Evolutionary conservation across 2,329 filamentous ascomycete species (phyloP).

Genomic region (Arthrobotrys pseudoclavata): DNA sequence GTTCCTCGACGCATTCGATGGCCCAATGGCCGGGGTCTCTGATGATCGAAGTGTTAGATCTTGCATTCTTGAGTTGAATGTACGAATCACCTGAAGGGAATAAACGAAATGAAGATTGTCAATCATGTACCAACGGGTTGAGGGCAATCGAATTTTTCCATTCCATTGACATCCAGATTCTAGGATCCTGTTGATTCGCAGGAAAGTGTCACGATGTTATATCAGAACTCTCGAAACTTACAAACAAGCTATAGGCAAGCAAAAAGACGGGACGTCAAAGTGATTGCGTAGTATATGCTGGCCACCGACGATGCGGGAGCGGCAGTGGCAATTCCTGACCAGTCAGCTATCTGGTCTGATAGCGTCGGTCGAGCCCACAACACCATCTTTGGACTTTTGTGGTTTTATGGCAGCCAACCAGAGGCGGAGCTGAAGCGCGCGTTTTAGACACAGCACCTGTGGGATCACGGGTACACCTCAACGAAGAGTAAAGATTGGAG

Average conservation of each 20-base stretch:
- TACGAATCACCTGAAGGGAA: constrained; percentile 41
- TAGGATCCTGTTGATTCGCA: constrained; percentile 44
- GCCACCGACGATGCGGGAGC: constrained; percentile 42
- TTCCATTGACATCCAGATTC: constrained; percentile 11
- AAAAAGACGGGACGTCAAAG: constrained; percentile 32
- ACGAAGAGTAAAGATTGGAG: constrained; percentile 56
- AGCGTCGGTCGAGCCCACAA: constrained; percentile 37
- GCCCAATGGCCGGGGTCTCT: background rate
- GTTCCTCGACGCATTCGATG: constrained; percentile 24
- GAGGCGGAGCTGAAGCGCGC: constrained; percentile 47
- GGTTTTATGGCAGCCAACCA: constrained; percentile 49
- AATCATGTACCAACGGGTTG: constrained; percentile 41
- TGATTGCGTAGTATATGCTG: constrained; percentile 34
- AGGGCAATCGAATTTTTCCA: constrained; percentile 5
- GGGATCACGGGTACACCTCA: constrained; percentile 57
- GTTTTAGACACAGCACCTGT: constrained; percentile 50
- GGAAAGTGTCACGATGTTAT: constrained; percentile 30
- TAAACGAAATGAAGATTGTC: constrained; percentile 59
- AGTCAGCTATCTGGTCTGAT: constrained; percentile 34
- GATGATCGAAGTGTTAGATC: constrained; percentile 23
- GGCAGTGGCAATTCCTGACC: constrained; percentile 35
- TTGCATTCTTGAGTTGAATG: constrained; percentile 28
- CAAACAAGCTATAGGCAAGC: constrained; percentile 14
- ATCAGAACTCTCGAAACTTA: constrained; percentile 24
- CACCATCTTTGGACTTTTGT: constrained; percentile 46